Evolutionary conservation across 768 basidiomycete genomes (phyloP), one percentile per base, ranked within the genome.

Genomic region (Strobilomyces confusus): DNA sequence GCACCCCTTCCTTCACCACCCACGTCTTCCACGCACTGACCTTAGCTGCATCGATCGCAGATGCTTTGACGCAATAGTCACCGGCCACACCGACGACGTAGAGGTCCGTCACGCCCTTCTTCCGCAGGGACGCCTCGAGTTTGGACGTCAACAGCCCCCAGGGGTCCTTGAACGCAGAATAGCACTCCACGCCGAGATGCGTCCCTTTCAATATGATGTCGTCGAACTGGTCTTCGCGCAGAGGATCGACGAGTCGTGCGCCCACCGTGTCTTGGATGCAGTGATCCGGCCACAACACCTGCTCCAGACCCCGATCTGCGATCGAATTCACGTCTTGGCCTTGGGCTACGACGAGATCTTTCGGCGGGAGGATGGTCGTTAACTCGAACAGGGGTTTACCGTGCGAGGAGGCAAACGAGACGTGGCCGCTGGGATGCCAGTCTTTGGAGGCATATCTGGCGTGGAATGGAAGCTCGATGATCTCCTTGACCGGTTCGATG

Each of bases 241-340:
- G 60, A 23, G 76, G 79, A 3, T 73, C 63, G 26, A 87, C 81
- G 40, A 92, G 75, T 59, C 82, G 79, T 17, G 80, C 78, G 2
- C 91, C 91, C 2, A 60, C 69, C 0, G 78, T 77, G 42, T 74
- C 74, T 48, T 78, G 79, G 22, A 91, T 78, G 60, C 90, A 92
- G 65, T 92, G 91, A 58, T 82, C 82, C 0, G 91, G 90, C 91
- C 91, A 93, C 30, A 92, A 70, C 25, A 80, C 77, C 67, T 88
- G 86, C 38, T 75, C 65, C 4, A 54, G 70, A 58, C 33, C 71
- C 70, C 55, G 56, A 9, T 58, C 47, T 4, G 41, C 25, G 62
- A 68, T 63, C 11, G 55, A 20, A 19, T 20, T 0, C 25, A 53
- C 41, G 25, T 57, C 58, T 37, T 66, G 62, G 3, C 66, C 64